These are phyloP conservation scores for Porcisia deanei DNA, from an alignment of 208 protist genomes.

Conservation along the genomic window DNA sequence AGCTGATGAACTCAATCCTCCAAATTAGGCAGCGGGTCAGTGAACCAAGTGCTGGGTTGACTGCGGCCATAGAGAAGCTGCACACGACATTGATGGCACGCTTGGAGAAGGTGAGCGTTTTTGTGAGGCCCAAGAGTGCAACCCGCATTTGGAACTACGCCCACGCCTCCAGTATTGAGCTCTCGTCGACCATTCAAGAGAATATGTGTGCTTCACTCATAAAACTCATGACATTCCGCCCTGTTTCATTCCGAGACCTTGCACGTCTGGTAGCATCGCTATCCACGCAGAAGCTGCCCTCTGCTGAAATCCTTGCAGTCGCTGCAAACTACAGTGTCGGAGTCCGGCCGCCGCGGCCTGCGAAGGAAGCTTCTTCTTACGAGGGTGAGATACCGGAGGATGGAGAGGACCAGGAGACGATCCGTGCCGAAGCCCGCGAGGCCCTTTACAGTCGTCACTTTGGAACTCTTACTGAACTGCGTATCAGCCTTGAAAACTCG, in stretches of 20 bases:
- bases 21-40: conserved; percentile 24
- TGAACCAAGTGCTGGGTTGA: conserved; percentile 35
- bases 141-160: conserved; percentile 41
- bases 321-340: conserved; percentile 56
- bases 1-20: conserved; percentile 40
- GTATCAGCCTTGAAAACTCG: conserved; percentile 52
- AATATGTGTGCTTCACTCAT: conserved; percentile 36
- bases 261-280: conserved; percentile 25
- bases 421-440: conserved; percentile 21
- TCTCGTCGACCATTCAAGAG: conserved; percentile 41
- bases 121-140: conserved; percentile 29
- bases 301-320: conserved; percentile 36
- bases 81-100: conserved; percentile 44
- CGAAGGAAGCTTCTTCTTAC: background rate
- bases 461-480: conserved; percentile 33
- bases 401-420: conserved; percentile 24
- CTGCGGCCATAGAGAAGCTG: conserved; percentile 32
- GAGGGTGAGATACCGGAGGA: conserved; percentile 9
- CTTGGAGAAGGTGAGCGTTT: conserved; percentile 52
- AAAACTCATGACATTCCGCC: conserved; percentile 32
- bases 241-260: conserved; percentile 19
- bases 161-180: conserved; percentile 23
- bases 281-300: conserved; percentile 35
- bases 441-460: conserved; percentile 43
- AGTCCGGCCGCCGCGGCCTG: conserved; percentile 48